Evolutionary conservation across 371 early-diverging fungal genomes (phyloP).

Genomic region (Gilbertella persicaria): DNA sequence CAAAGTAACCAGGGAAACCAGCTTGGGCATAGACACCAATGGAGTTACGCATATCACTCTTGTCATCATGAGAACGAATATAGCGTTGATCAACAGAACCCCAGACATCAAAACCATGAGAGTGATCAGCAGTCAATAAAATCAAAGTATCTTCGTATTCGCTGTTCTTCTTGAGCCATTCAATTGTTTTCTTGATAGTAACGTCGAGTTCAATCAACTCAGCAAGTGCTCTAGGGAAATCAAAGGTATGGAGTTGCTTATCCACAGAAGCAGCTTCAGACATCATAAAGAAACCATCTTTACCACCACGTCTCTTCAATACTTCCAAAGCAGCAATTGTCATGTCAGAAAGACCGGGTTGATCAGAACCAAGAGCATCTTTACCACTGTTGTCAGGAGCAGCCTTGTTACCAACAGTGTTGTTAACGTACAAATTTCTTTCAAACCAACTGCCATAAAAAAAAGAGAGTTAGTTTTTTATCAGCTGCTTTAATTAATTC

Average conservation of each 20-base stretch:
- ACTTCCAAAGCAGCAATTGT: constrained; percentile 65
- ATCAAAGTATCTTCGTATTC: constrained; percentile 68
- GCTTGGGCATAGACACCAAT: constrained; percentile 66
- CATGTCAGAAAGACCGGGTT: constrained; percentile 74
- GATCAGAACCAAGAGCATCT: constrained; percentile 55
- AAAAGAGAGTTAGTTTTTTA: background rate
- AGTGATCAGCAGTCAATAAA: constrained; percentile 74
- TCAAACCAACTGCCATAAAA: constrained; percentile 57
- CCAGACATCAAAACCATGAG: constrained; percentile 74
- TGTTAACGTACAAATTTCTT: constrained; percentile 62
- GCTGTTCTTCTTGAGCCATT: constrained; percentile 55
- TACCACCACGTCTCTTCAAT: constrained; percentile 63
- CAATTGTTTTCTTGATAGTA: constrained; percentile 62
- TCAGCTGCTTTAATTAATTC: background rate
- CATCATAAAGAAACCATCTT: constrained; percentile 76
- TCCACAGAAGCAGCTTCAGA: constrained; percentile 78
- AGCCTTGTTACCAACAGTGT: constrained; percentile 48
- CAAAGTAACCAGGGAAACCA: constrained; percentile 69
- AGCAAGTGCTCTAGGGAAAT: constrained; percentile 71
- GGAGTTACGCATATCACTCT: constrained; percentile 56
- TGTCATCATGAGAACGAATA: constrained; percentile 15
- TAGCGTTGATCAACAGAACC: constrained; percentile 63
- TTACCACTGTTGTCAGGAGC: constrained; percentile 53
- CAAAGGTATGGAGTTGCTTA: constrained; percentile 72
- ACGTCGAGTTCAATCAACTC: constrained; percentile 75